Evolutionary conservation across 2,329 filamentous ascomycete genomes (phyloP), one percentile per base, ranked within the genome.

Genomic region (Colletotrichum zoysiae): DNA sequence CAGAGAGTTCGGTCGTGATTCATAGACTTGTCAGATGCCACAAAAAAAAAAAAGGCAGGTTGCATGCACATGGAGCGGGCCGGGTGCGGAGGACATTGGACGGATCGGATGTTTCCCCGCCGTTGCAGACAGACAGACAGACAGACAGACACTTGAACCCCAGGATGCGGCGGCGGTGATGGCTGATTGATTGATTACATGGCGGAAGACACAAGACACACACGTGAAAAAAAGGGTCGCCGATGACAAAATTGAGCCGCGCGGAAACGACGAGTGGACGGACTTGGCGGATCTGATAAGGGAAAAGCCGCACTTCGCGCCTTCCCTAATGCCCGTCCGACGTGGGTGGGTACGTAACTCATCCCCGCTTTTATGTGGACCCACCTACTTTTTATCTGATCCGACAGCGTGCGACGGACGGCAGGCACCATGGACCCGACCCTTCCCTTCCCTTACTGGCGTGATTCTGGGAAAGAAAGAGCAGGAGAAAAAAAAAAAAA

Each of bases 211-310:
- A 38, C 56, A 3, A 50, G 33, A 66, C 35, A 64, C 65, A 68
- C 65, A 68, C 51, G 65, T 69, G 65, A 68, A 42, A 71, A 42
- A 71, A 63, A 59, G 44, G 44, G 65, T 68, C 68, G 58, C 58
- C 68, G 69, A 63, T 71, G 51, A 12, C 44, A 46, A 71, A 71
- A 71, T 40, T 62, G 44, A 44, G 42, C 30, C 48, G 30, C 44
- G 30, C 14, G 26, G 30, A 38, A n/a, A 20, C 30, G 33, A 38
- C 30, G 35, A n/a, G n/a, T n/a, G n/a, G n/a, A n/a, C n/a, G n/a
- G n/a, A 53, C 65, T 68, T 64, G 65, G 65, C 59, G 58, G 40
- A 69, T 71, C 69, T 71, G 69, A 71, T 71, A 71, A 71, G 69
- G 69, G 48, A 38, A 71, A 69, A 58, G 65, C 56, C 59, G 59